Evolutionary conservation across 495 filamentous ascomycete genomes (phyloP).

Genomic region (Letharia lupina): DNA sequence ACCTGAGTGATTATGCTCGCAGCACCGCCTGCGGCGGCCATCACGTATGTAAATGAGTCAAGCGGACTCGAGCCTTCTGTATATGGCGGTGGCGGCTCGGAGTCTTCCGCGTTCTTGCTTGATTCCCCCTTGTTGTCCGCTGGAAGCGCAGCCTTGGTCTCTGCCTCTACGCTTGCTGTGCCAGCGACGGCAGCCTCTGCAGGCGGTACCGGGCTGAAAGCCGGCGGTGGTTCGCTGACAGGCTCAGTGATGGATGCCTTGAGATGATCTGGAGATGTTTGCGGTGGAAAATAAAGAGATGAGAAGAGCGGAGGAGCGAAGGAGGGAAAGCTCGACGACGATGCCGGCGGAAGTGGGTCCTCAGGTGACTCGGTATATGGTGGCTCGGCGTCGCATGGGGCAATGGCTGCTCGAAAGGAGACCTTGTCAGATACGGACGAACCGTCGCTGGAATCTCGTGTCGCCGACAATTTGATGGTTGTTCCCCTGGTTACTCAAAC

Average conservation of each 20-base stretch:
- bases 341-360: constrained; percentile 11
- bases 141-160: constrained; percentile 77
- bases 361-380: constrained; percentile 38
- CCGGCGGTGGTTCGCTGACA: constrained; percentile 50
- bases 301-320: constrained; percentile 23
- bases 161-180: constrained; percentile 52
- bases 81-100: constrained; percentile 91
- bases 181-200: constrained; percentile 39
- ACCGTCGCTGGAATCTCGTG: constrained; percentile 52
- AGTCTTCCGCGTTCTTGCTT: constrained; percentile 67
- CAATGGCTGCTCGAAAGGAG: constrained; percentile 33
- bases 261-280: constrained; percentile 40
- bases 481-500: constrained; percentile 1
- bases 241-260: constrained; percentile 50
- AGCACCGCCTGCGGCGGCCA: constrained; percentile 93
- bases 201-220: constrained; percentile 41
- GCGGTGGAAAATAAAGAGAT: constrained; percentile 27
- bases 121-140: constrained; percentile 69
- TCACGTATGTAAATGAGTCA: constrained; percentile 89
- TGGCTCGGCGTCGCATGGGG: constrained; percentile 40
- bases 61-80: constrained; percentile 89
- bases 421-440: constrained; percentile 57
- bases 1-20: constrained; percentile 99
- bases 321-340: constrained; percentile 12
- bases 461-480: constrained; percentile 60